phyloP scores from a whole-genome alignment of 1,139 yeast genomes.

The Lodderomyces parapsilosis region DNA sequence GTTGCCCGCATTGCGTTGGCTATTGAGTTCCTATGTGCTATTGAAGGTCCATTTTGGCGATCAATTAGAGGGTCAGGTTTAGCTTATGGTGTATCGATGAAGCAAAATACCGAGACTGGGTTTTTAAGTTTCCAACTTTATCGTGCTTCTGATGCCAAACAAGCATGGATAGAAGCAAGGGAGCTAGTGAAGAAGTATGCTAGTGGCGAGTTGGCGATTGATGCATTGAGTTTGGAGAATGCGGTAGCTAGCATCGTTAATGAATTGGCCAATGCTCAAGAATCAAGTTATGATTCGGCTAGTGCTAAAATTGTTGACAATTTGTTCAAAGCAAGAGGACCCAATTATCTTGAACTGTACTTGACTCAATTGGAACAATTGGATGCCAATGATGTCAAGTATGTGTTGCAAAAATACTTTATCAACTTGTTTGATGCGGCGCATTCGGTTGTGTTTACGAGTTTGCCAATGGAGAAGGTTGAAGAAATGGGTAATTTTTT shows the following conservation, averaged over 20 bases:
- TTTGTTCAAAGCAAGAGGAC: conserved; percentile 68
- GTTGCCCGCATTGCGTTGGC: conserved; percentile 71
- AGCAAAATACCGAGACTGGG: conserved; percentile 64
- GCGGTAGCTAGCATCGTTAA: conserved; percentile 76
- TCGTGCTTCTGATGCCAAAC: conserved; percentile 80
- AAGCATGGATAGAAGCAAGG: conserved; percentile 68
- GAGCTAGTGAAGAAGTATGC: conserved; percentile 64
- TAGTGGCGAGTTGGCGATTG: conserved; percentile 53
- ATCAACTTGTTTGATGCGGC: conserved; percentile 57
- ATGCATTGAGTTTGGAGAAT: conserved; percentile 60
- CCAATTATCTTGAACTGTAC: conserved; percentile 52
- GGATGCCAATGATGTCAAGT: conserved; percentile 54
- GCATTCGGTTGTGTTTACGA: conserved; percentile 61
- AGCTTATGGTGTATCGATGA: conserved; percentile 82
- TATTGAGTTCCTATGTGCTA: conserved; percentile 74
- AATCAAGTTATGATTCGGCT: conserved; percentile 63
- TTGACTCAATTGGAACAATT: conserved; percentile 52
- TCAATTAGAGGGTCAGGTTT: conserved; percentile 94
- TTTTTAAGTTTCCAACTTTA: conserved; percentile 65
- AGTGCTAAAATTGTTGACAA: conserved; percentile 62
- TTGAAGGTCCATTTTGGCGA: conserved; percentile 97
- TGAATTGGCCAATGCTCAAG: conserved; percentile 63
- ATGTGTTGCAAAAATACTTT: conserved; percentile 59
- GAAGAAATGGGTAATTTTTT: conserved; percentile 51
- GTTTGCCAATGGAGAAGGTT: conserved; percentile 69